Percentiles rank a stretch among this genome's conserved stretches.
Conservation (phyloP, 2,329 filamentous ascomycete species). For the Mariannaea sp. region DNA sequence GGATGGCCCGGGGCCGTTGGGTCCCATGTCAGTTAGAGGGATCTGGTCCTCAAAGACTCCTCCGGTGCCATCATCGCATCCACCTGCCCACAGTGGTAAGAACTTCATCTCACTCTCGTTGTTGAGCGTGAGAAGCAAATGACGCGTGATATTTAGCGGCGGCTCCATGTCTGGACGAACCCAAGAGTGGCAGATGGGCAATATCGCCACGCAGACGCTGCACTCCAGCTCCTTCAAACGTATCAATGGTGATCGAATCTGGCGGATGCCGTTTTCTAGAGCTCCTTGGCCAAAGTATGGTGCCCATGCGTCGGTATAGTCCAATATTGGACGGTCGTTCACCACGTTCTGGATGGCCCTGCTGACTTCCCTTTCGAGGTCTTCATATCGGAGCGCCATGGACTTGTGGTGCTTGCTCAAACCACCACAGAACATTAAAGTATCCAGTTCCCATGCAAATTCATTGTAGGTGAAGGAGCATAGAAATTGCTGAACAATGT, state of each 20-base stretch:
- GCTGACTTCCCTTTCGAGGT: conserved; percentile 10
- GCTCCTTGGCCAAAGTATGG: not conserved
- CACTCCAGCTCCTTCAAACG: conserved; percentile 30
- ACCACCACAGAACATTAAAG: conserved; percentile 9
- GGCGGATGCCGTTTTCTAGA: not conserved
- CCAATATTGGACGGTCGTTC: not conserved
- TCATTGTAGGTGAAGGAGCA: conserved; percentile 46
- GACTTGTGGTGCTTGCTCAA: conserved; percentile 3
- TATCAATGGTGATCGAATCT: conserved; percentile 24
- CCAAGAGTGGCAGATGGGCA: conserved; percentile 34
- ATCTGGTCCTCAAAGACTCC: conserved; percentile 52
- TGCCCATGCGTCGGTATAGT: conserved; percentile 14
- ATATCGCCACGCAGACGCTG: conserved; percentile 28
- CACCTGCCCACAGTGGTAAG: conserved; percentile 69
- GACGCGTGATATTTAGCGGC: conserved; percentile 44
- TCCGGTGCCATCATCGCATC: conserved; percentile 55
- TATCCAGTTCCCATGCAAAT: conserved; percentile 25
- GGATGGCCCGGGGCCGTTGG: conserved; percentile 52
- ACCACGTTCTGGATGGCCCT: conserved; percentile 21
- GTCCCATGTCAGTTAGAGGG: conserved; percentile 50
- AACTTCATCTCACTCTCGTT: conserved; percentile 65
- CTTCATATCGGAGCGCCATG: not conserved
- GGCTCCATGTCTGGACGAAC: conserved; percentile 40
- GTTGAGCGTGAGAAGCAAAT: conserved; percentile 57
- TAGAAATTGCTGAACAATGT: conserved; percentile 32